Evolutionary conservation across 2,329 filamentous ascomycete genomes (phyloP).

Genomic region (Chaetomium globosum): DNA sequence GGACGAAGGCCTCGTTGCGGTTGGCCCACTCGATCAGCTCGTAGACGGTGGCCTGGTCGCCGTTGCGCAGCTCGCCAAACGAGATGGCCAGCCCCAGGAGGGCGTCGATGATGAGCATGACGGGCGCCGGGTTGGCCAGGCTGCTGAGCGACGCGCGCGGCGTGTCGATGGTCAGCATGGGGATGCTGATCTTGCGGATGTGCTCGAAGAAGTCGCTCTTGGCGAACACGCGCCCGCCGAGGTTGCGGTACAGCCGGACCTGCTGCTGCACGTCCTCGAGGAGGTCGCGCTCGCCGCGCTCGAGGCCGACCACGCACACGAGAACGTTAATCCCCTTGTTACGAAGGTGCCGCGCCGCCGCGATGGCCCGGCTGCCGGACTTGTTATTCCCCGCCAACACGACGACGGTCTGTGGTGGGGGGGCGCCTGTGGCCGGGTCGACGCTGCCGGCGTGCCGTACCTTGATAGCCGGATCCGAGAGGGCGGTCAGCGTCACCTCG

Average conservation of each 20-base stretch:
- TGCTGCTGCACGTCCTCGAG: conserved; percentile 80
- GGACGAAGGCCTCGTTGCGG: conserved; percentile 75
- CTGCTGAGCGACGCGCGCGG: conserved; percentile 41
- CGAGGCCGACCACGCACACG: conserved; percentile 80
- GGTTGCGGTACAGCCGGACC: conserved; percentile 78
- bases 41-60: conserved; percentile 81
- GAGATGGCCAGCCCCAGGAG: conserved; percentile 82
- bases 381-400: conserved; percentile 96
- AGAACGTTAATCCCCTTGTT: conserved; percentile 81
- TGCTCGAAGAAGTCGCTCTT: conserved; percentile 65
- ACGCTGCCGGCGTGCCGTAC: conserved; percentile 52
- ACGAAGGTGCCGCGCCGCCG: conserved; percentile 81
- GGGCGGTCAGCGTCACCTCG: conserved; percentile 72
- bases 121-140: conserved; percentile 61
- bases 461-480: conserved; percentile 64
- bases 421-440: conserved; percentile 35
- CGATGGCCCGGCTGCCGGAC: conserved; percentile 79
- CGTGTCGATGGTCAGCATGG: conserved; percentile 44
- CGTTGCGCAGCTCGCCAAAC: conserved; percentile 83
- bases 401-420: conserved; percentile 54
- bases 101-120: conserved; percentile 85
- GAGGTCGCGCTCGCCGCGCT: conserved; percentile 76
- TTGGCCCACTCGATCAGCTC: conserved; percentile 95
- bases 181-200: conserved; percentile 52
- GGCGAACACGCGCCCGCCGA: conserved; percentile 72